Evolutionary conservation across 805 yeast genomes (phyloP).

Genomic region (Wickerhamiella alocasiicola): DNA sequence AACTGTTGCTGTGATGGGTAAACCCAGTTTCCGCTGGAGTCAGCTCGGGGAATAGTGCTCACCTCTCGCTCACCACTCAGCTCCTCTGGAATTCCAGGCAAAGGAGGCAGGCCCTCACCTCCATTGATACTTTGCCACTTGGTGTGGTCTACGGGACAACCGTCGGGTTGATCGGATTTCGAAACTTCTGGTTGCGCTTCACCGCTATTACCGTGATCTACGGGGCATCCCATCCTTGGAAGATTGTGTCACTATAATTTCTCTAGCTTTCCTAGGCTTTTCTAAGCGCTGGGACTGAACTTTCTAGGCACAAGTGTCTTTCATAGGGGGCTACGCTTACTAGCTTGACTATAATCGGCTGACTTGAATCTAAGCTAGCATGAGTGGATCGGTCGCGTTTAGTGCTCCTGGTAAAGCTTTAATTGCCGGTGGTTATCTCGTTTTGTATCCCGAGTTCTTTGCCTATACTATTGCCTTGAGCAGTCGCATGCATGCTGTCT

Average conservation of each 20-base stretch:
- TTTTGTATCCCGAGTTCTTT: slow-evolving; percentile 59
- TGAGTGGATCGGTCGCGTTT: too few relatives aligned
- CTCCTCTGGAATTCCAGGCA: slow-evolving; percentile 21
- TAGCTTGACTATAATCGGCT: too few relatives aligned
- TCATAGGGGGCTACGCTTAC: too few relatives aligned
- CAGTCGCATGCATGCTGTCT: slow-evolving; percentile 75
- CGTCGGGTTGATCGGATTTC: slow-evolving; percentile 3
- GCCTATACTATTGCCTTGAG: slow-evolving; percentile 81
- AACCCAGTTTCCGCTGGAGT: slow-evolving; percentile 61
- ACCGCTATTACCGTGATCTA: slow-evolving; percentile 14
- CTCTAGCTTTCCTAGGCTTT: too few relatives aligned
- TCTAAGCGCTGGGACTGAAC: too few relatives aligned
- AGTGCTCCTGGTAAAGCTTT: slow-evolving; percentile 96
- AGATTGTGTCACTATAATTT: too few relatives aligned
- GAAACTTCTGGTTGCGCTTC: too few relatives aligned
- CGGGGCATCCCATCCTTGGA: slow-evolving; percentile 21
- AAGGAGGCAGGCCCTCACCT: slow-evolving; percentile 27
- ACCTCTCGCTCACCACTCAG: slow-evolving; percentile 66
- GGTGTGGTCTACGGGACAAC: slow-evolving; percentile 24
- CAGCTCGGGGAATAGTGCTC: slow-evolving; percentile 75
- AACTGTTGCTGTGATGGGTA: slow-evolving; percentile 95
- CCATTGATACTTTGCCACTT: slow-evolving; percentile 18
- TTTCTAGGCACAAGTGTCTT: too few relatives aligned
- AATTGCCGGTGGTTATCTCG: slow-evolving; percentile 89
- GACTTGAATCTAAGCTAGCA: too few relatives aligned